Conservation (phyloP, 768 basidiomycete genomes). For the Rhizopogon vinicolor region DNA sequence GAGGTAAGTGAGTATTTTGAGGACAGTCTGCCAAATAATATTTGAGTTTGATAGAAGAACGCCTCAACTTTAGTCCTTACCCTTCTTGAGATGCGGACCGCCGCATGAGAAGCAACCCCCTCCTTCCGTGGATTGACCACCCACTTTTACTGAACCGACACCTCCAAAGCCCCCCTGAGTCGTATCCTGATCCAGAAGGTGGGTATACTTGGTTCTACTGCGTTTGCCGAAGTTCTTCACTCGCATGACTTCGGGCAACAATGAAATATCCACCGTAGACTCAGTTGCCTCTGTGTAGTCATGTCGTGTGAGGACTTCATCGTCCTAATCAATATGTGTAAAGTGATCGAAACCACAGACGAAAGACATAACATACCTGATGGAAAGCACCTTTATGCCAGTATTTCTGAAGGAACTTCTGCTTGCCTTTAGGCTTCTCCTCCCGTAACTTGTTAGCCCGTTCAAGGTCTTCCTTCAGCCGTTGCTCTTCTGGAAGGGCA, state of each 20-base stretch:
- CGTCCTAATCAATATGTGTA: constrained; percentile 52
- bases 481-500: constrained; percentile 89
- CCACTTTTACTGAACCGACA: constrained; percentile 44
- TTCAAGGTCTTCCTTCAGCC: constrained; percentile 89
- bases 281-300: constrained; percentile 90
- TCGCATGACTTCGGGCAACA: constrained; percentile 95
- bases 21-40: constrained; percentile 38
- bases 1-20: constrained; percentile 38
- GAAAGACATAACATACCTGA: constrained; percentile 50
- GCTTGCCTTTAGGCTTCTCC: constrained; percentile 87
- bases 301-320: constrained; percentile 75
- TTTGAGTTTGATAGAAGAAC: constrained; percentile 4
- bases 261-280: constrained; percentile 81
- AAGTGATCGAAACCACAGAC: constrained; percentile 7
- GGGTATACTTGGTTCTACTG: constrained; percentile 93
- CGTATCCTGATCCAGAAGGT: constrained; percentile 93
- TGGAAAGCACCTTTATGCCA: constrained; percentile 99
- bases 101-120: constrained; percentile 92
- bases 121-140: constrained; percentile 48
- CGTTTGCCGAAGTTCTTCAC: constrained; percentile 93
- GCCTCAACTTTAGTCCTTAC: constrained; percentile 30
- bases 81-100: constrained; percentile 90
- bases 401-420: constrained; percentile 95
- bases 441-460: constrained; percentile 76
- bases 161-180: constrained; percentile 73